Percentiles rank a stretch among this genome's conserved stretches.
These are phyloP conservation scores for Schizosaccharomyces versatilis DNA, from an alignment of 1,139 yeast genomes.

Conservation along the genomic window DNA sequence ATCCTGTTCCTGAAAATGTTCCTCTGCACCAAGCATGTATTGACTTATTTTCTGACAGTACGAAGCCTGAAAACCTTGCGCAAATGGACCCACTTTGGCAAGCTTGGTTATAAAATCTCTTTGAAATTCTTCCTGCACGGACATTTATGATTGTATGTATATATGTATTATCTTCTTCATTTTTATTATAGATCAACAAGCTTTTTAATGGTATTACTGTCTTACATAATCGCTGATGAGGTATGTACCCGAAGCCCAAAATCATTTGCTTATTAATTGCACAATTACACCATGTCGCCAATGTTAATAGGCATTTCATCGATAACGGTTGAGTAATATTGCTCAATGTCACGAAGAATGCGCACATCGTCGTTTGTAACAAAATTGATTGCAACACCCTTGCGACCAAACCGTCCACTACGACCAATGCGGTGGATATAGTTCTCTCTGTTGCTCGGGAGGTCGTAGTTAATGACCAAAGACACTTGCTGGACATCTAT, in stretches of 20 bases:
- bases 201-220: too few species aligned
- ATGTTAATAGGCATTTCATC: constrained; percentile 86
- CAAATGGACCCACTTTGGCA: constrained; percentile 86
- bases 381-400: constrained; percentile 98
- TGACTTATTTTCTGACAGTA: constrained; percentile 85
- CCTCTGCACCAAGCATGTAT: constrained; percentile 86
- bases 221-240: too few species aligned
- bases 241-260: too few species aligned
- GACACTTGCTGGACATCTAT: constrained; percentile 98
- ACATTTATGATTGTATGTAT: too few species aligned
- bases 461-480: constrained; percentile 88
- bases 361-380: constrained; percentile 80
- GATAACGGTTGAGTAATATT: constrained; percentile 93
- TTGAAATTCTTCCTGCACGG: too few species aligned
- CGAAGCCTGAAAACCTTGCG: constrained; percentile 82
- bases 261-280: not conserved
- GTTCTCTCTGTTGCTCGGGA: constrained; percentile 94
- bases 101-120: constrained; percentile 46
- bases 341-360: constrained; percentile 92
- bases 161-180: too few species aligned
- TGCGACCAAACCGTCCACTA: constrained; percentile 99
- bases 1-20: constrained; percentile 45
- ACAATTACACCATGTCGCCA: constrained; percentile 13
- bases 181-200: too few species aligned
- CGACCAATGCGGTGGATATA: constrained; percentile 99